Conservation (phyloP, 192 early-diverging fungal genomes). For the Cladochytrium replicatum region DNA sequence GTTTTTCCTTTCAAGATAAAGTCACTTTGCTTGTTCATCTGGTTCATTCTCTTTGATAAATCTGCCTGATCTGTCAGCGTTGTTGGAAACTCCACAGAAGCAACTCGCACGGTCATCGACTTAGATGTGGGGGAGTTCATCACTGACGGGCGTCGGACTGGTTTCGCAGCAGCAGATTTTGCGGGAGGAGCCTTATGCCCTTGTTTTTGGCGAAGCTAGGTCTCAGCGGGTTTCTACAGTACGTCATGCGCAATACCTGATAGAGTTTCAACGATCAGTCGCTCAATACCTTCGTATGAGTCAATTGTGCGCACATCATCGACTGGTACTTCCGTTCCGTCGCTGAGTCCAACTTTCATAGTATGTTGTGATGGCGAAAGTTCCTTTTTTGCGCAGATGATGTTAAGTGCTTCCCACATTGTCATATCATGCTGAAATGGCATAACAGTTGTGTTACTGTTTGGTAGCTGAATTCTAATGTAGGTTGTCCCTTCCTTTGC, state of each 20-base stretch:
- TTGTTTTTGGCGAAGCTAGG: too few species aligned
- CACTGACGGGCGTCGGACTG: slow-evolving; percentile 18
- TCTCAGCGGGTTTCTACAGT: too few species aligned
- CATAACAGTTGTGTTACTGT: slow-evolving; percentile 36
- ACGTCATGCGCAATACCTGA: too few species aligned
- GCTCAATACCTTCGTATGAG: slow-evolving; percentile 11
- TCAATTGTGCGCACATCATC: slow-evolving; percentile 8
- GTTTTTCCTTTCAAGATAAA: slow-evolving; percentile 4
- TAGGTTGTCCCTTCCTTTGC: too few species aligned
- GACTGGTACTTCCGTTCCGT: slow-evolving; percentile 20
- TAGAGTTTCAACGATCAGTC: slow-evolving; percentile 16
- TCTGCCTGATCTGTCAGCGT: slow-evolving; percentile 25
- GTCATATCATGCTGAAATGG: slow-evolving; percentile 26
- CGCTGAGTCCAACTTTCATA: slow-evolving; percentile 16
- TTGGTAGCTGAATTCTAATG: slow-evolving; percentile 31
- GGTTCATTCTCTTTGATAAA: slow-evolving; percentile 2
- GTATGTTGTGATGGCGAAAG: slow-evolving; percentile 26
- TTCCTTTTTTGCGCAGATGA: slow-evolving; percentile 28
- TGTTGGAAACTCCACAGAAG: slow-evolving; percentile 26
- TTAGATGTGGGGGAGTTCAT: slow-evolving; percentile 15
- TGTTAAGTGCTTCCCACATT: slow-evolving; percentile 32
- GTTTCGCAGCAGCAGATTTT: too few species aligned
- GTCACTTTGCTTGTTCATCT: slow-evolving; percentile 4
- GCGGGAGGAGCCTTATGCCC: too few species aligned
- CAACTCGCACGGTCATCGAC: slow-evolving; percentile 10